phyloP scores from a whole-genome alignment of 192 early-diverging fungal genomes.

The Backusella liffmaniae region DNA sequence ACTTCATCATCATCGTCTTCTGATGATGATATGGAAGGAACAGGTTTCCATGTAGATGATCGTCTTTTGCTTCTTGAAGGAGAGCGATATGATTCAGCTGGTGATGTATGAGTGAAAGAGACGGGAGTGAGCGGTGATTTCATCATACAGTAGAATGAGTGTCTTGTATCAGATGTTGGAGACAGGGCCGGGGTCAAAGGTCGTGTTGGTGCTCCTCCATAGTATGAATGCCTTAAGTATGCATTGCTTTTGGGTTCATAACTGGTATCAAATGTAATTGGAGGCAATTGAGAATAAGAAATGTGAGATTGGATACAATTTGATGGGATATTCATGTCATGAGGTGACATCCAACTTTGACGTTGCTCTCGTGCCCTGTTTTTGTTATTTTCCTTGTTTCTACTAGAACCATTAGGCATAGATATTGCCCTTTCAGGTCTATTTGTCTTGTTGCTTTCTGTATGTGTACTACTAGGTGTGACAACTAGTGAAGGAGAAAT shows the following conservation, averaged over 20 bases:
- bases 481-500: not conserved
- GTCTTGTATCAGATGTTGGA: not conserved
- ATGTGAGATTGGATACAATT: not conserved
- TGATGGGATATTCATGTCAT: not conserved
- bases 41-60: not conserved
- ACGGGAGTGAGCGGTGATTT: not conserved
- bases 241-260: not conserved
- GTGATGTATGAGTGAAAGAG: not conserved
- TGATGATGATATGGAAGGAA: not conserved
- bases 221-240: not conserved
- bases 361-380: not conserved
- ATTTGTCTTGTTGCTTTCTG: not conserved
- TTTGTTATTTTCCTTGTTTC: not conserved
- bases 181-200: not conserved
- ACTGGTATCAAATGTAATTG: not conserved
- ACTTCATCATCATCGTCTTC: not conserved
- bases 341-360: not conserved
- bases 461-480: not conserved
- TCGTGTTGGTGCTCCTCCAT: not conserved
- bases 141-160: not conserved
- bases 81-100: not conserved
- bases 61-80: not conserved
- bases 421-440: not conserved
- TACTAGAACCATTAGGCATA: not conserved
- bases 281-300: not conserved